Conservation (phyloP, 1,284 basidiomycete genomes). For the Puccinia brachypodii region DNA sequence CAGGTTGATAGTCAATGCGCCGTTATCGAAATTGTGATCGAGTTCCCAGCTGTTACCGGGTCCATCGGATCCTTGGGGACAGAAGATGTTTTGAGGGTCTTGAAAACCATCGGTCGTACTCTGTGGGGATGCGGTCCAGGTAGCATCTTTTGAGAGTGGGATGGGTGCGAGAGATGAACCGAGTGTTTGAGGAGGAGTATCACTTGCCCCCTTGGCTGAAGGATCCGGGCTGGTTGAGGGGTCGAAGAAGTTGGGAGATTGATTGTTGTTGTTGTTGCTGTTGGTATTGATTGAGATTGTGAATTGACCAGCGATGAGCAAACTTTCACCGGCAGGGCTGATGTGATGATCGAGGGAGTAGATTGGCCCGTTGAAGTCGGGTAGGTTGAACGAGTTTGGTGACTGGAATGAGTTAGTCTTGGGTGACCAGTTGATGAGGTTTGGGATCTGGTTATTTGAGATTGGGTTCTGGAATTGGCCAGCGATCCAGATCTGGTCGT, state of each 20-base stretch:
- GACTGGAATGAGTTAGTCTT: constrained; percentile 18
- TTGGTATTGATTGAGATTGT: constrained; percentile 61
- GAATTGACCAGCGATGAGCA: constrained; percentile 88
- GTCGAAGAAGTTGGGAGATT: constrained; percentile 55
- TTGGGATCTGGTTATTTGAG: constrained; percentile 63
- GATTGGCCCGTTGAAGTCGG: constrained; percentile 76
- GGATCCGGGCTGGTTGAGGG: constrained; percentile 62
- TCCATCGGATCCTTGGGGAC: constrained; percentile 76
- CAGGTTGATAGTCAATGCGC: constrained; percentile 70
- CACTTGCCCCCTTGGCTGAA: too few relatives aligned
- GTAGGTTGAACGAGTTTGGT: constrained; percentile 67
- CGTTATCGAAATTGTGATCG: constrained; percentile 65
- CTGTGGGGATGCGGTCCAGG: constrained; percentile 71
- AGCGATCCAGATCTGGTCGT: constrained; percentile 77
- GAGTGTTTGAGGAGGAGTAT: constrained; percentile 67
- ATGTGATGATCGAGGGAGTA: constrained; percentile 67
- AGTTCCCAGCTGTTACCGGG: constrained; percentile 80
- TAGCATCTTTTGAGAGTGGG: constrained; percentile 63
- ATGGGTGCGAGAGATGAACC: constrained; percentile 76
- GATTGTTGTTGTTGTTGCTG: constrained; percentile 62
- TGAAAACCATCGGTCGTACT: constrained; percentile 67
- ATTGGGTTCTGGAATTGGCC: constrained; percentile 67
- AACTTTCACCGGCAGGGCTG: constrained; percentile 69
- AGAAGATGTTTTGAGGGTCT: constrained; percentile 74
- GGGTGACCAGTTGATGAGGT: constrained; percentile 74